A percentile compares a stretch with the other conserved stretches of the same genome.
phyloP scores from a whole-genome alignment of 1,139 yeast genomes.

The Pneumocystis oryctolagi region DNA sequence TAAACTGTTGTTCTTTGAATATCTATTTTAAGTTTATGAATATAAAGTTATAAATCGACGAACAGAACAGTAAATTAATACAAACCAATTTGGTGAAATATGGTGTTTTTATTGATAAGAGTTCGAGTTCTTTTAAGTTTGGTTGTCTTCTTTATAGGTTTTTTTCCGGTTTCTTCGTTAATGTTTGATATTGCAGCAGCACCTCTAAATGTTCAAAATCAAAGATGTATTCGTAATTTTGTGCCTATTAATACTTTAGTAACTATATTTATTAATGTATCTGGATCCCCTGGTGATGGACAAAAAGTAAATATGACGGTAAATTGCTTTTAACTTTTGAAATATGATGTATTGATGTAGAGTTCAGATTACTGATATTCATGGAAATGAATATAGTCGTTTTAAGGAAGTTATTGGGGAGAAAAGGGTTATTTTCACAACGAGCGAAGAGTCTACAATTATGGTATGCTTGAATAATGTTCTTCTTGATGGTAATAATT shows the following conservation, averaged over 20 bases:
- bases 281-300: not conserved
- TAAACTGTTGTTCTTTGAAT: not conserved
- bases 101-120: not conserved
- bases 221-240: not conserved
- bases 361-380: constrained; percentile 36
- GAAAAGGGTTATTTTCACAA: constrained; percentile 56
- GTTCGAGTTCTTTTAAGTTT: not conserved
- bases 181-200: not conserved
- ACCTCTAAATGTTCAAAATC: not conserved
- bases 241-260: not conserved
- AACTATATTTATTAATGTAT: not conserved
- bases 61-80: not conserved
- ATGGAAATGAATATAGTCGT: constrained; percentile 31
- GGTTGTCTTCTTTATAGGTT: not conserved
- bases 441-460: constrained; percentile 68
- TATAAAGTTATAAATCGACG: not conserved
- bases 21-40: not conserved
- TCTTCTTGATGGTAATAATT: constrained; percentile 24
- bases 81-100: not conserved
- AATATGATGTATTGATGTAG: not conserved
- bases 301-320: not conserved
- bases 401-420: constrained; percentile 37
- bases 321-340: not conserved
- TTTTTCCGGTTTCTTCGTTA: not conserved
- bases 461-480: constrained; percentile 80